phyloP scores from a whole-genome alignment of 2,329 filamentous ascomycete genomes.

The Fusarium ramigenum region DNA sequence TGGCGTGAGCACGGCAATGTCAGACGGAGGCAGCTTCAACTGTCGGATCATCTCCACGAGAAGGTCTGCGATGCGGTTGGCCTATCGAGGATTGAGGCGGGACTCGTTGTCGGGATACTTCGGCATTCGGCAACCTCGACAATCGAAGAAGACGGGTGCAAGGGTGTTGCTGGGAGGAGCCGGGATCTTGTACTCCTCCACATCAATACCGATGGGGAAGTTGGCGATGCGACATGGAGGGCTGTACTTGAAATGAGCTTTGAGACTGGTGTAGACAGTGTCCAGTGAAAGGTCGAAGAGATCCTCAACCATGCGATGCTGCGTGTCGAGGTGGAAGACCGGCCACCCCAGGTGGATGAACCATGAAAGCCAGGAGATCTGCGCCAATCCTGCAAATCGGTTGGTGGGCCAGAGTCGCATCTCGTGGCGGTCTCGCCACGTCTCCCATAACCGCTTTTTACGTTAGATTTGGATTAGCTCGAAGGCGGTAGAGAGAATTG shows the following conservation, averaged over 20 bases:
- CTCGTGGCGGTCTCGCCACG: no score
- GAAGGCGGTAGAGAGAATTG: no score
- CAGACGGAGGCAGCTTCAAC: background rate
- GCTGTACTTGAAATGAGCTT: background rate
- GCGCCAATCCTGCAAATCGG: background rate
- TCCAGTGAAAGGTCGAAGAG: background rate
- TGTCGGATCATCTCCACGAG: background rate
- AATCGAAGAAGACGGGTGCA: background rate
- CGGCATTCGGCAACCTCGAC: fast-evolving
- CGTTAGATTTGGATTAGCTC: no score
- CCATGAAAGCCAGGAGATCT: background rate
- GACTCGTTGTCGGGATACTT: background rate
- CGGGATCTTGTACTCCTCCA: background rate
- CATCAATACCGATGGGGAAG: background rate
- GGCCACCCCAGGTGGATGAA: background rate
- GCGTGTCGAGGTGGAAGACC: background rate
- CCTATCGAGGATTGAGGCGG: background rate
- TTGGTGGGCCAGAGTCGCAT: background rate
- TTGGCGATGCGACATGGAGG: background rate
- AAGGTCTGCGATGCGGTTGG: background rate
- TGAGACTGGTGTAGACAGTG: background rate
- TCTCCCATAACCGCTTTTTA: no score
- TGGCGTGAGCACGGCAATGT: background rate
- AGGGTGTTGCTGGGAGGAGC: fast-evolving
- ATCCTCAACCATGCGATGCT: background rate